Percentiles rank a stretch among this genome's conserved stretches.
phyloP scores from a whole-genome alignment of 192 early-diverging fungal genomes.

The Backusella circina region DNA sequence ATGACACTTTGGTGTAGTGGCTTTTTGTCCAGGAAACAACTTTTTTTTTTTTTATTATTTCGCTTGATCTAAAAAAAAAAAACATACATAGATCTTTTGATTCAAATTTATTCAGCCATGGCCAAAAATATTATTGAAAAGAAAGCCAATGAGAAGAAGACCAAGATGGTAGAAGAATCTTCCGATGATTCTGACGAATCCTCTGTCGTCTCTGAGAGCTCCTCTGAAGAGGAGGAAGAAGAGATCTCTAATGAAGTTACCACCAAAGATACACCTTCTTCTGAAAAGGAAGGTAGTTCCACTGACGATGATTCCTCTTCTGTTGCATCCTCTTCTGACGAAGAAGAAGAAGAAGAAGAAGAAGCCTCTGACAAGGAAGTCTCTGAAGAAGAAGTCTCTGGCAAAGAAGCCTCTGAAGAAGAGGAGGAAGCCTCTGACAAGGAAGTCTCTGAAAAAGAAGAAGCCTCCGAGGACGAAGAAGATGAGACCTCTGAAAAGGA shows the following conservation, averaged over 20 bases:
- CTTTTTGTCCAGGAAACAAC: neutral
- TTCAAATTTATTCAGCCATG: neutral
- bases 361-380: neutral
- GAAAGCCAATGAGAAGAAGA: neutral
- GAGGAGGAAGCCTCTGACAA: neutral
- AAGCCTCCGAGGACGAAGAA: neutral
- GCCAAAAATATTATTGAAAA: neutral
- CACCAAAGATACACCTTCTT: neutral
- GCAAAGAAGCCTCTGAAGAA: neutral
- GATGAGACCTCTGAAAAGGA: neutral
- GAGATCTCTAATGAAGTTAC: neutral
- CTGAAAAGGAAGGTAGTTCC: neutral
- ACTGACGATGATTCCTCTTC: neutral
- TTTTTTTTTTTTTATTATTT: no score
- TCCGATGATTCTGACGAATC: neutral
- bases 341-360: neutral
- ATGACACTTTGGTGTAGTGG: neutral
- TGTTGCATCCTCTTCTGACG: neutral
- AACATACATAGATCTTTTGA: neutral
- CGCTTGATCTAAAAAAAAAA: no score
- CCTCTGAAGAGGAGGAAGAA: neutral
- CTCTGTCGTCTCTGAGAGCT: neutral
- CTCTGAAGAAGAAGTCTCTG: neutral
- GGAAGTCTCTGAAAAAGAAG: neutral
- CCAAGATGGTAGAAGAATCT: neutral